phyloP scores from a whole-genome alignment of 768 basidiomycete genomes.

The Artomyces pyxidatus region DNA sequence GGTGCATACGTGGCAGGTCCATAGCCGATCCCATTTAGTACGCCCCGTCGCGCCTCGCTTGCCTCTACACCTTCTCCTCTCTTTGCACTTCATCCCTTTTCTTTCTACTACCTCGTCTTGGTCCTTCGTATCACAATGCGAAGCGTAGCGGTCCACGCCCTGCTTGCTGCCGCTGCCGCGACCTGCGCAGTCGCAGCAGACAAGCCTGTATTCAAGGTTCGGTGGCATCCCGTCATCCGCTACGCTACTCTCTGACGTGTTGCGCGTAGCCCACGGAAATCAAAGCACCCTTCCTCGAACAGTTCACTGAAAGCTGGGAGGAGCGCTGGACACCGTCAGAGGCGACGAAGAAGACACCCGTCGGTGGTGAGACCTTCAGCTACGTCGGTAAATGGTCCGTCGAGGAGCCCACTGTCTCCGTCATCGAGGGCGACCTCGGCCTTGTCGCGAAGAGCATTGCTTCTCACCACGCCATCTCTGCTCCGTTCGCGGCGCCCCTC shows the following conservation, averaged over 20 bases:
- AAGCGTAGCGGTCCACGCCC: slow-evolving; percentile 75
- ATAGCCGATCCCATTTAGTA: slow-evolving; percentile 30
- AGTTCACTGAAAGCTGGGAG: slow-evolving; percentile 88
- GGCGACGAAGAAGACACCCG: slow-evolving; percentile 96
- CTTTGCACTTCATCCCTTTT: slow-evolving; percentile 32
- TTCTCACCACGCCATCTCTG: slow-evolving; percentile 97
- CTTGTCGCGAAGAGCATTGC: slow-evolving; percentile 96
- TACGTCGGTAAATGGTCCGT: slow-evolving; percentile 98
- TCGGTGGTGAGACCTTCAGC: slow-evolving; percentile 91
- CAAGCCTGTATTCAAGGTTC: slow-evolving; percentile 64
- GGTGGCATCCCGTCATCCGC: slow-evolving; percentile 10
- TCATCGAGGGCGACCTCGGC: slow-evolving; percentile 81
- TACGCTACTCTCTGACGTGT: slow-evolving; percentile 5
- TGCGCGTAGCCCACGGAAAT: slow-evolving; percentile 57
- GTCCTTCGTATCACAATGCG: slow-evolving; percentile 79
- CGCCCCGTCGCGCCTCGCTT: slow-evolving; percentile 10
- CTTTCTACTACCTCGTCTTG: slow-evolving; percentile 30
- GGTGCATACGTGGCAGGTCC: slow-evolving; percentile 35
- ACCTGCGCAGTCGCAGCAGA: slow-evolving; percentile 50
- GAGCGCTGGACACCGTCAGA: slow-evolving; percentile 94
- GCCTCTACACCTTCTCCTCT: slow-evolving; percentile 13
- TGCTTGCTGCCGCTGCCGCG: slow-evolving; percentile 55
- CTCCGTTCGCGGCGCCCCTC: slow-evolving; percentile 71
- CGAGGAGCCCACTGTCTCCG: slow-evolving; percentile 72
- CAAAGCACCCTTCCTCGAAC: slow-evolving; percentile 90